A percentile compares a stretch with the other conserved stretches of the same genome.
Evolutionary conservation across 495 filamentous ascomycete genomes (phyloP).

Genomic region (Oidiodendron maius): DNA sequence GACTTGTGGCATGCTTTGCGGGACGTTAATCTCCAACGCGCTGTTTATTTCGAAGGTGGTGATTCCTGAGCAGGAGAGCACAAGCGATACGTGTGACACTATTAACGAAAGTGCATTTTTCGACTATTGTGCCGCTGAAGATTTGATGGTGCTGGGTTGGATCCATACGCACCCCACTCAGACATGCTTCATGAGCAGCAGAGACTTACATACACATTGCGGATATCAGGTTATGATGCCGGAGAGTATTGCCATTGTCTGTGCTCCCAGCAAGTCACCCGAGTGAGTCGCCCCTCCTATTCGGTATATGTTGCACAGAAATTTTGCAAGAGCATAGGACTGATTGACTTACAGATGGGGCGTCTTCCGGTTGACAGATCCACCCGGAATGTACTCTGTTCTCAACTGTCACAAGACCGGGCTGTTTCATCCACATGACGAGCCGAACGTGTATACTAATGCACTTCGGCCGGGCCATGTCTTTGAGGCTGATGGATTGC

Average conservation of each 20-base stretch:
- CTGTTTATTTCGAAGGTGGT: constrained; percentile 83
- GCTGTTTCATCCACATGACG: constrained; percentile 76
- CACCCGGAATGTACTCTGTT: constrained; percentile 77
- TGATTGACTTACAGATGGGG: constrained; percentile 87
- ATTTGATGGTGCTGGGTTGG: constrained; percentile 89
- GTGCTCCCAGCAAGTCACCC: constrained; percentile 74
- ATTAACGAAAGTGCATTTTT: constrained; percentile 77
- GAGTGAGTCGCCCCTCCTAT: constrained; percentile 44
- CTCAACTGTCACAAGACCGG: constrained; percentile 67
- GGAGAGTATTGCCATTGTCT: constrained; percentile 95
- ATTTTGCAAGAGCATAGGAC: background rate
- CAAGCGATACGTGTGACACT: constrained; percentile 89
- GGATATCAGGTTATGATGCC: constrained; percentile 92
- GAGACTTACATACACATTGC: constrained; percentile 87
- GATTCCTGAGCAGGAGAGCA: constrained; percentile 85
- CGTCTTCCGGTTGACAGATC: constrained; percentile 87
- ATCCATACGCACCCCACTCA: constrained; percentile 97
- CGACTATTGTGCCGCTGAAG: constrained; percentile 79
- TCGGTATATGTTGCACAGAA: no score
- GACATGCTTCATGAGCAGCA: constrained; percentile 94
- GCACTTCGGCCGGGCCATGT: constrained; percentile 82
- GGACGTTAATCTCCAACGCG: constrained; percentile 85
- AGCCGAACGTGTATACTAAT: constrained; percentile 74
- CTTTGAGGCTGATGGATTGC: constrained; percentile 64
- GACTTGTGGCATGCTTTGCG: constrained; percentile 91